A percentile compares a stretch with the other conserved stretches of the same genome.
These are phyloP conservation scores for Syzygium malaccense DNA, from an alignment of 441 rosid genomes.

Conservation along the genomic window DNA sequence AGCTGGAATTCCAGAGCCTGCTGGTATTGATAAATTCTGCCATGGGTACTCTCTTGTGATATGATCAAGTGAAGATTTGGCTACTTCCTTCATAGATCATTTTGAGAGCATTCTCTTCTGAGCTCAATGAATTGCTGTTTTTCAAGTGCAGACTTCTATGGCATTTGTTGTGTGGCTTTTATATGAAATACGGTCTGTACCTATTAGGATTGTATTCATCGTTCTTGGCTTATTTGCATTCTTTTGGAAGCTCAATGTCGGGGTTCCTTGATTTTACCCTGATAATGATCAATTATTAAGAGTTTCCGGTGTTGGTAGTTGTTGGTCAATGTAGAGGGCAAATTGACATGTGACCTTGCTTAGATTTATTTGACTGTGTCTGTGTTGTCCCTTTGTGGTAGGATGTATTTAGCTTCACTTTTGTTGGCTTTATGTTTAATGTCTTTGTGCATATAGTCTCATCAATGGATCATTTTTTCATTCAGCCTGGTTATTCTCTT, in stretches of 20 bases:
- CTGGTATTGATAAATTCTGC: not conserved
- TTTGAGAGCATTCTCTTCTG: not conserved
- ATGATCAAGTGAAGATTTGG: not conserved
- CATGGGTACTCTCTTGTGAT: not conserved
- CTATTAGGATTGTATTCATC: not conserved
- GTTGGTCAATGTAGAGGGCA: not conserved
- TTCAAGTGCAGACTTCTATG: not conserved
- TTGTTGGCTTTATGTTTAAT: not conserved
- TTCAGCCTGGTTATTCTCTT: conserved; percentile 22
- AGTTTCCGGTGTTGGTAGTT: not conserved
- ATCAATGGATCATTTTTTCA: not conserved
- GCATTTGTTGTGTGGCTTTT: not conserved
- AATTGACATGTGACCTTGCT: not conserved
- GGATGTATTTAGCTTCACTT: not conserved
- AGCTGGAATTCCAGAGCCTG: not conserved
- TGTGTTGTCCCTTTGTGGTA: not conserved
- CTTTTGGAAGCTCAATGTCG: not conserved
- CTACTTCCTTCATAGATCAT: not conserved
- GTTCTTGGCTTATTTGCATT: not conserved
- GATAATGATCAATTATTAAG: not conserved
- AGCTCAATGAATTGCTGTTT: not conserved
- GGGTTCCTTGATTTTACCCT: not conserved
- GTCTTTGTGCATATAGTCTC: not conserved
- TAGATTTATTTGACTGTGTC: not conserved
- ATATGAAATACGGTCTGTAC: not conserved